Conservation (phyloP, 495 filamentous ascomycete genomes). For the Penicillium argentinense region DNA sequence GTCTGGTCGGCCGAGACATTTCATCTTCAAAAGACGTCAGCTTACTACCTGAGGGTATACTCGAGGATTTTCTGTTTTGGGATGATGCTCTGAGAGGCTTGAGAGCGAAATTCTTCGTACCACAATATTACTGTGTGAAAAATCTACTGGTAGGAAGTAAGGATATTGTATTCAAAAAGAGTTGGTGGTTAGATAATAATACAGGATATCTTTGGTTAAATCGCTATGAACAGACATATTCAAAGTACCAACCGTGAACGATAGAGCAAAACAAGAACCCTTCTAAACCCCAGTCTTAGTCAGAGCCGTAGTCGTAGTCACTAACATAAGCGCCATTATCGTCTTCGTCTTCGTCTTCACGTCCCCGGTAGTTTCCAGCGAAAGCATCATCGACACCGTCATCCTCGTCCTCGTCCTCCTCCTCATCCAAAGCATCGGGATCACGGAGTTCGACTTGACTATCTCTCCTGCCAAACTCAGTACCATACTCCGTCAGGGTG, state of each 20-base stretch:
- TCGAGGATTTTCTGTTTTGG: too few relatives aligned
- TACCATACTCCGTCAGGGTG: too few relatives aligned
- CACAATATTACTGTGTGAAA: too few relatives aligned
- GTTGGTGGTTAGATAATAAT: neutral
- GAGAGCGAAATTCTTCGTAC: too few relatives aligned
- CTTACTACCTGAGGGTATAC: too few relatives aligned
- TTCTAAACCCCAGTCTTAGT: neutral
- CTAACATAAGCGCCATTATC: slow-evolving; percentile 37
- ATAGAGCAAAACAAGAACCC: neutral
- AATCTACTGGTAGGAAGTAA: too few relatives aligned
- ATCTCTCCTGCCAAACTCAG: slow-evolving; percentile 8
- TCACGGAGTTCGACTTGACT: slow-evolving; percentile 24
- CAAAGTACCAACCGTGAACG: too few relatives aligned
- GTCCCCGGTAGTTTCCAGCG: slow-evolving; percentile 34
- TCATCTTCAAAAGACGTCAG: too few relatives aligned
- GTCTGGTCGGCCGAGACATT: too few relatives aligned
- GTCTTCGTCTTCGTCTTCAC: slow-evolving; percentile 4
- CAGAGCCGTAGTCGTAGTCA: slow-evolving; percentile 30
- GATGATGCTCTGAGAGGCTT: too few relatives aligned
- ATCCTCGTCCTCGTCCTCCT: slow-evolving; percentile 28
- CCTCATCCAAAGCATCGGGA: slow-evolving; percentile 34
- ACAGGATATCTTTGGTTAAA: neutral
- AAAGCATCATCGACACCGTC: slow-evolving; percentile 44
- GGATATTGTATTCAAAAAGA: too few relatives aligned
- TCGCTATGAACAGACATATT: neutral